A percentile compares a stretch with the other conserved stretches of the same genome.
phyloP scores from a whole-genome alignment of 2,329 filamentous ascomycete genomes.

The Aspergillus texensis region DNA sequence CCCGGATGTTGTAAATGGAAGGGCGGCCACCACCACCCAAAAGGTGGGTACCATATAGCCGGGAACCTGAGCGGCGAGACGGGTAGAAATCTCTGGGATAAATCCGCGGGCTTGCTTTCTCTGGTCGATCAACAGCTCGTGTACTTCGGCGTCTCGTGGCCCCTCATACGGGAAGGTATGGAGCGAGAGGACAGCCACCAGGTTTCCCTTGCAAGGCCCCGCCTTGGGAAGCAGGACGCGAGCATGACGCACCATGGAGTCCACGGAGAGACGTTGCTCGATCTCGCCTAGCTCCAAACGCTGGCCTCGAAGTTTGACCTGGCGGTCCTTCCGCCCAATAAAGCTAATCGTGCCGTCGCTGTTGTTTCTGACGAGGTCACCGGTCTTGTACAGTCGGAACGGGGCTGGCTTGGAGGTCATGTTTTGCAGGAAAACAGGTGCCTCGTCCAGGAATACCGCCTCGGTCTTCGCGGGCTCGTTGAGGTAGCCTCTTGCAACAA shows the following conservation, averaged over 20 bases:
- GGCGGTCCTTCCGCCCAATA: constrained; percentile 16
- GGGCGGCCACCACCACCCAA: not conserved
- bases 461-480: constrained; percentile 15
- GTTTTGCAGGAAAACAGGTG: not conserved
- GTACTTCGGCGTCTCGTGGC: not conserved
- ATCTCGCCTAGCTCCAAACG: constrained; percentile 20
- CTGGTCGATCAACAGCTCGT: not conserved
- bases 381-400: constrained; percentile 16
- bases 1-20: constrained; percentile 1
- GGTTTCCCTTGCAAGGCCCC: not conserved
- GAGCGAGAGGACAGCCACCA: not conserved
- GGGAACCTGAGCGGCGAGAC: not conserved
- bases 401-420: constrained; percentile 3
- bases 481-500: constrained; percentile 17
- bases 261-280: constrained; percentile 9
- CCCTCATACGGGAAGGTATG: not conserved
- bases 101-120: not conserved
- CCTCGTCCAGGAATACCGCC: constrained; percentile 8
- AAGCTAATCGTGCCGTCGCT: constrained; percentile 15
- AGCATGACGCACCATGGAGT: not conserved
- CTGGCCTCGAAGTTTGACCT: constrained; percentile 20
- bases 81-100: not conserved
- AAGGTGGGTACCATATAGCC: constrained; percentile 9
- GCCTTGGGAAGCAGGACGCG: not conserved
- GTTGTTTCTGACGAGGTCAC: constrained; percentile 18